Evolutionary conservation across 2,329 filamentous ascomycete species (phyloP).

Genomic region (Exophiala sideris): DNA sequence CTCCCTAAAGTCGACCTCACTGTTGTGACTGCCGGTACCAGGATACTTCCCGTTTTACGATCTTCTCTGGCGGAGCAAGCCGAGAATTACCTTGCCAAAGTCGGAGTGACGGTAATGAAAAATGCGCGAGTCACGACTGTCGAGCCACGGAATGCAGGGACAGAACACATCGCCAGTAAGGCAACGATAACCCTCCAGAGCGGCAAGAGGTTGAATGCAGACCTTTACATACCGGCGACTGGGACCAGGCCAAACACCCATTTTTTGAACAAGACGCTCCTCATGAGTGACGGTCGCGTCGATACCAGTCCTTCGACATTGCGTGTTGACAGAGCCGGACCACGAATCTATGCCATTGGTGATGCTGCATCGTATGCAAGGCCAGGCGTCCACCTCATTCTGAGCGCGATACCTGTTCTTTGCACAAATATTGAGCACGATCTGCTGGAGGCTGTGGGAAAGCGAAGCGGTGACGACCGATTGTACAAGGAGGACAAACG

Average conservation of each 20-base stretch:
- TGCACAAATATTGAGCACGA: constrained; percentile 51
- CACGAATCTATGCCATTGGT: constrained; percentile 47
- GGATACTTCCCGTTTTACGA: constrained; percentile 44
- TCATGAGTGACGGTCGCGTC: constrained; percentile 38
- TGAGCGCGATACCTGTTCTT: constrained; percentile 43
- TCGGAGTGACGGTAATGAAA: constrained; percentile 50
- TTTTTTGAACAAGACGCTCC: constrained; percentile 36
- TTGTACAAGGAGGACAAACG: constrained; percentile 43
- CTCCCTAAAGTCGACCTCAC: constrained; percentile 45
- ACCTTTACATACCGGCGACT: constrained; percentile 49
- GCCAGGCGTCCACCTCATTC: constrained; percentile 44
- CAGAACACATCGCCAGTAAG: constrained; percentile 2
- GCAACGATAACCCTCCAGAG: constrained; percentile 39
- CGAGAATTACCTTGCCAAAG: constrained; percentile 40
- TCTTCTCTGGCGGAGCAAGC: constrained; percentile 40
- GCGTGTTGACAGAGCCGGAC: constrained; percentile 36
- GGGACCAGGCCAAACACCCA: constrained; percentile 43
- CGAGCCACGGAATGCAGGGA: constrained; percentile 32
- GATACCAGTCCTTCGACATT: constrained; percentile 38
- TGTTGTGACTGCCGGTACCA: constrained; percentile 39
- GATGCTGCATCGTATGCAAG: constrained; percentile 43
- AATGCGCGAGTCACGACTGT: constrained; percentile 39
- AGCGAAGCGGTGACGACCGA: constrained; percentile 31
- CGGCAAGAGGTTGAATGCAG: constrained; percentile 40
- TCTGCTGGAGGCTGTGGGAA: constrained; percentile 39